Evolutionary conservation across 75 land plant genomes (phyloP).

Genomic region (Pinus tabuliformis): DNA sequence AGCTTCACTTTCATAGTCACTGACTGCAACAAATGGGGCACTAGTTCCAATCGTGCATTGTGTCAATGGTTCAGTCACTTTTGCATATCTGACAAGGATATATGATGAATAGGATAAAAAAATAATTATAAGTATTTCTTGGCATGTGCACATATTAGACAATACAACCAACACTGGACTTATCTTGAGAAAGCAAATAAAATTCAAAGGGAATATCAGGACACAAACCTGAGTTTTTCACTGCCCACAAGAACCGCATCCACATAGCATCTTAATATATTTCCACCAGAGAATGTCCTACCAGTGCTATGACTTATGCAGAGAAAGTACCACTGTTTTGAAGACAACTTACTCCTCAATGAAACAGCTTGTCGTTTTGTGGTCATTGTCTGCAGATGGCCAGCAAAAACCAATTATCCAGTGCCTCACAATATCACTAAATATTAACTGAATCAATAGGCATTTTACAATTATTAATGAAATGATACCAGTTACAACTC

Average conservation of each 20-base stretch:
- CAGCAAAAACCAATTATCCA: background rate
- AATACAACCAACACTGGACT: background rate
- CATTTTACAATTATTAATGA: background rate
- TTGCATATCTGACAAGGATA: constrained; percentile 64
- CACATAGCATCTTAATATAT: constrained; percentile 67
- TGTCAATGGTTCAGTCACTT: constrained; percentile 66
- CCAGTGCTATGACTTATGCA: constrained; percentile 86
- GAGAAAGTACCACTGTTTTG: constrained; percentile 84
- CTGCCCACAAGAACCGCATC: constrained; percentile 72
- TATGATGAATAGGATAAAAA: background rate
- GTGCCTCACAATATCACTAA: background rate
- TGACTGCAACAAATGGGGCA: constrained; percentile 17
- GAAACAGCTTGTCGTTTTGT: constrained; percentile 62
- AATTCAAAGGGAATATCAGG: background rate
- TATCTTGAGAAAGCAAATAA: background rate
- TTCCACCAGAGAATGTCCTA: constrained; percentile 92
- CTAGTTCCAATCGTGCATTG: constrained; percentile 68
- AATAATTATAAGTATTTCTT: background rate
- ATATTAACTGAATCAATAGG: background rate
- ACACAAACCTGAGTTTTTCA: constrained; percentile 80
- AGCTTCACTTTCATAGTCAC: constrained; percentile 16
- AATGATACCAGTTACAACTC: background rate
- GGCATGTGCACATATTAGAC: background rate
- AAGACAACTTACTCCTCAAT: constrained; percentile 35
- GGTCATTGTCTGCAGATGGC: constrained; percentile 25